These are phyloP conservation scores for Gomphus sp. DNA, from an alignment of 1,284 basidiomycete genomes.

Conservation along the genomic window DNA sequence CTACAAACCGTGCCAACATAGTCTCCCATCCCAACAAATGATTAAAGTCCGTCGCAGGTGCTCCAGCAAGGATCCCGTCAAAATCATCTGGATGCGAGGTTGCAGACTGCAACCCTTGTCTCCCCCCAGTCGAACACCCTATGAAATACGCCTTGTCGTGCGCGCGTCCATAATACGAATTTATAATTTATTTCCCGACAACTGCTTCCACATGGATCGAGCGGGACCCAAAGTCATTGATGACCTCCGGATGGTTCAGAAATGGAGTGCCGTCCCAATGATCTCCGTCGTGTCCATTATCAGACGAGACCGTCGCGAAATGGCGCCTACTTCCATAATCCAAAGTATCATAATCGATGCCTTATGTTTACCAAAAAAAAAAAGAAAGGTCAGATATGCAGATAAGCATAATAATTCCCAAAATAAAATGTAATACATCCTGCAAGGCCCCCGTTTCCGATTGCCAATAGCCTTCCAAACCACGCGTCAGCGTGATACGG, in stretches of 20 bases:
- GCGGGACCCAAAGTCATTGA: constrained; percentile 21
- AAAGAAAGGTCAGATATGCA: neutral
- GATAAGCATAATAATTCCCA: no score
- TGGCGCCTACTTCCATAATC: constrained; percentile 17
- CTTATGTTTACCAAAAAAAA: constrained; percentile 9
- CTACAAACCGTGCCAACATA: constrained; percentile 22
- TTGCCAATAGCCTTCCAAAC: constrained; percentile 20
- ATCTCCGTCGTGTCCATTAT: constrained; percentile 22
- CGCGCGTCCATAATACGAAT: constrained; percentile 16
- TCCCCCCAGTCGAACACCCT: constrained; percentile 22
- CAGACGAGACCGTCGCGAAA: constrained; percentile 18
- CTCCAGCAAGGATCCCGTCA: constrained; percentile 24
- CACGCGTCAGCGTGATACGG: constrained; percentile 16
- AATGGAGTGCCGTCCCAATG: constrained; percentile 13
- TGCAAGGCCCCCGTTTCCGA: constrained; percentile 20
- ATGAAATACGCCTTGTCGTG: constrained; percentile 18
- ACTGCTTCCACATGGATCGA: constrained; percentile 19
- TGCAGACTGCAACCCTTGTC: constrained; percentile 18
- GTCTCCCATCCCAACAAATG: constrained; percentile 13
- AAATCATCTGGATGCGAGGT: constrained; percentile 20
- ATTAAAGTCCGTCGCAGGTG: constrained; percentile 20
- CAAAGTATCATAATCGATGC: constrained; percentile 18
- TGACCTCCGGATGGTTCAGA: constrained; percentile 17
- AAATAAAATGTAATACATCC: neutral
- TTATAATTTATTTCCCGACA: constrained; percentile 19